Percentiles rank a stretch among this genome's conserved stretches.
phyloP scores from a whole-genome alignment of 2,329 filamentous ascomycete genomes.

The Curvularia sp. region DNA sequence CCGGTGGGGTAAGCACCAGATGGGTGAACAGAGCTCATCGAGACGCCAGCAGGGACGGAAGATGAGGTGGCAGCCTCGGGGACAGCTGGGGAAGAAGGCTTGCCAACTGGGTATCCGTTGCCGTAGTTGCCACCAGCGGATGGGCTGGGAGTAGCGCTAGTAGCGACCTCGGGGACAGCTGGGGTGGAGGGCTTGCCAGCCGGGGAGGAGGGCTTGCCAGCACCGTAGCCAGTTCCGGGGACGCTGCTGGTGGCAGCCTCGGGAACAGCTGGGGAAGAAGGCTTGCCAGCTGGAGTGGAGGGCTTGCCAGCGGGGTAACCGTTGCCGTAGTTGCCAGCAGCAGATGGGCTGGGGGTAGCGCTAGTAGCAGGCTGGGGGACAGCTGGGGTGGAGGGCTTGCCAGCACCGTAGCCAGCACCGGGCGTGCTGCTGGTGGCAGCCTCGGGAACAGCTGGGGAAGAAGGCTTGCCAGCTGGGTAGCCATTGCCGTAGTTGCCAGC shows the following conservation, averaged over 20 bases:
- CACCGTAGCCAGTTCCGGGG: conserved; percentile 18
- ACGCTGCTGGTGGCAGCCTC: conserved; percentile 12
- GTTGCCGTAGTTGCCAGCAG: conserved; percentile 5
- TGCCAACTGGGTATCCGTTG: neutral
- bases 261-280: neutral
- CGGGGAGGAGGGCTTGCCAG: neutral
- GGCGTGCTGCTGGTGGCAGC: conserved; percentile 10
- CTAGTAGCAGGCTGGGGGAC: conserved; percentile 12
- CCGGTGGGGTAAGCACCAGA: conserved; percentile 12
- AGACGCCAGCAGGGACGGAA: conserved; percentile 9
- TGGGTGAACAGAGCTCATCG: conserved; percentile 2
- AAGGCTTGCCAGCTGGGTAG: neutral
- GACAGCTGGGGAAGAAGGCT: neutral
- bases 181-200: conserved; percentile 5
- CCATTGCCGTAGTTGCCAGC: conserved; percentile 16
- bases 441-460: conserved; percentile 8
- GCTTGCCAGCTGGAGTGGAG: neutral
- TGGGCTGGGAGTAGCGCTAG: conserved; percentile 4
- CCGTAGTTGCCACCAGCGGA: conserved; percentile 4
- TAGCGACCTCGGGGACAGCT: conserved; percentile 9
- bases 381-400: neutral
- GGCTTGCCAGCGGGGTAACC: conserved; percentile 19
- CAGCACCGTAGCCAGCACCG: conserved; percentile 7
- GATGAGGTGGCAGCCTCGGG: conserved; percentile 11
- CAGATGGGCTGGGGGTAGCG: conserved; percentile 3